phyloP scores from a whole-genome alignment of 164 flowering plant species.

The Annona squamosa region DNA sequence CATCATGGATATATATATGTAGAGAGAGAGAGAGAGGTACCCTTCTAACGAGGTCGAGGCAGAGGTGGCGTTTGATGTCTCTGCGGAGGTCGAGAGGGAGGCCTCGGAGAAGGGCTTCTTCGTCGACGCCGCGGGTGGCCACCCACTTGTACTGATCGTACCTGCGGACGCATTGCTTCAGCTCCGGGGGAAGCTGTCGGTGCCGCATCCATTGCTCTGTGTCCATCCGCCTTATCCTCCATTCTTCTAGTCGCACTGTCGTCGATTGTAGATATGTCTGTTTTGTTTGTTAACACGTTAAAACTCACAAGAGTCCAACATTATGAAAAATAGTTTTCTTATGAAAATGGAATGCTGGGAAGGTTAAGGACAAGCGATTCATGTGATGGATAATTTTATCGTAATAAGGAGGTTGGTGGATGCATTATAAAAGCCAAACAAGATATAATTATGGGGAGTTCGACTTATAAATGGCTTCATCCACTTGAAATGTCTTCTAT shows the following conservation, averaged over 20 bases:
- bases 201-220: constrained; percentile 98
- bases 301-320: neutral
- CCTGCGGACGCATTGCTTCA: constrained; percentile 56
- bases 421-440: too few species aligned
- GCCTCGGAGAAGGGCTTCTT: constrained; percentile 64
- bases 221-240: constrained; percentile 86
- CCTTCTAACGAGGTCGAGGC: constrained; percentile 80
- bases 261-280: constrained; percentile 89
- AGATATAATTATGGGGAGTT: too few species aligned
- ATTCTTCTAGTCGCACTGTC: constrained; percentile 80
- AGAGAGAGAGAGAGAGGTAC: constrained; percentile 30
- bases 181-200: constrained; percentile 77
- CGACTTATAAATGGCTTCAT: too few species aligned
- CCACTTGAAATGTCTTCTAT: too few species aligned
- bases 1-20: too few species aligned
- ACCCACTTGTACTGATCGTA: constrained; percentile 91
- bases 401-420: too few species aligned
- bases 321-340: neutral
- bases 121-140: constrained; percentile 88
- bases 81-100: constrained; percentile 83
- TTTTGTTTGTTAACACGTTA: too few species aligned
- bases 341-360: neutral
- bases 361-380: neutral
- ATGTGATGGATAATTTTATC: too few species aligned
- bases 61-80: constrained; percentile 90